Evolutionary conservation across 2,329 filamentous ascomycete species (phyloP).

Genomic region (Aspergillus floridensis): DNA sequence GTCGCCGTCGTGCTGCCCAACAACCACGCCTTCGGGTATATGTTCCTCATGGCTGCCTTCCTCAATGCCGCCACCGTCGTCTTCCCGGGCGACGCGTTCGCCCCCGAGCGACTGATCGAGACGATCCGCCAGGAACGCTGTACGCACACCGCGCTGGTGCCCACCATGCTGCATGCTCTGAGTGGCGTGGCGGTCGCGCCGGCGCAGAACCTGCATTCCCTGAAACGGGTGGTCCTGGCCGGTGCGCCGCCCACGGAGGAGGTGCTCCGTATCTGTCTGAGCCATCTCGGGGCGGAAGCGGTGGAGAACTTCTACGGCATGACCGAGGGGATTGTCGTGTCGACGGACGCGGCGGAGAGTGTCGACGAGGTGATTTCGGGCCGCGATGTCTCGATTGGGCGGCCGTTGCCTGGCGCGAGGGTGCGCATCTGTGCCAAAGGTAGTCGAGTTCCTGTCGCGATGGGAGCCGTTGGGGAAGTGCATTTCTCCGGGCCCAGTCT

Average conservation of each 20-base stretch:
- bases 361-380: not conserved
- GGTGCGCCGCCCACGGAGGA: conserved; percentile 15
- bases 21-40: conserved; percentile 17
- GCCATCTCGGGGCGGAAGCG: conserved; percentile 9
- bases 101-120: not conserved
- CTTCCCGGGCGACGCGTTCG: conserved; percentile 11
- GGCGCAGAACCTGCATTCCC: not conserved
- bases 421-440: not conserved
- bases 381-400: not conserved
- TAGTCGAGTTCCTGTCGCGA: not conserved
- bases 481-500: not conserved
- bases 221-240: conserved; percentile 10
- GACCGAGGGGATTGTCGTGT: conserved; percentile 9
- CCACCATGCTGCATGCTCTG: not conserved
- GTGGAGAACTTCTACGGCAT: conserved; percentile 19
- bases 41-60: conserved; percentile 12
- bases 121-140: not conserved
- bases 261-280: conserved; percentile 12
- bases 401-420: not conserved
- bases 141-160: not conserved
- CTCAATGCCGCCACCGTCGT: conserved; percentile 15
- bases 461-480: not conserved
- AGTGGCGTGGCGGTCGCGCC: not conserved
- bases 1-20: conserved; percentile 13
- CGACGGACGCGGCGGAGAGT: not conserved